Conservation (phyloP, 768 basidiomycete species). For the Lactarius hatsudake region DNA sequence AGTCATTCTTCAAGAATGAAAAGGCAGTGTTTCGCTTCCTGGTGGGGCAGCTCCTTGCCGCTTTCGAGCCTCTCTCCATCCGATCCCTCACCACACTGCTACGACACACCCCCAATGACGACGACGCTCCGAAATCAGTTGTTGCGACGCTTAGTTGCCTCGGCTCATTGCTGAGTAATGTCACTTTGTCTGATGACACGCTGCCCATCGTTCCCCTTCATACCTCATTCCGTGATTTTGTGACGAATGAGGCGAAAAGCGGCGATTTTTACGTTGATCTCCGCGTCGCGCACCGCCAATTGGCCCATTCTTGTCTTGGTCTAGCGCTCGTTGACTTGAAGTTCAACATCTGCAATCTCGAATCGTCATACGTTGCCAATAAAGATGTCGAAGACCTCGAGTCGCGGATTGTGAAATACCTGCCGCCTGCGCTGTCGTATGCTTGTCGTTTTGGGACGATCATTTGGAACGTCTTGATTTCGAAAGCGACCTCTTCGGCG, state of each 20-base stretch:
- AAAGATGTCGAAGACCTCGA: background rate
- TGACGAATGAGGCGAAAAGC: background rate
- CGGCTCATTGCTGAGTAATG: slow-evolving; percentile 6
- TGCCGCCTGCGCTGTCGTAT: background rate
- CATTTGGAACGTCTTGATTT: background rate
- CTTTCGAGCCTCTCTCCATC: slow-evolving; percentile 5
- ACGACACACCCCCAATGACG: background rate
- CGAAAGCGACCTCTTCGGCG: background rate
- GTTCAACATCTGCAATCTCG: slow-evolving; percentile 10
- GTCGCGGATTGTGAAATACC: background rate
- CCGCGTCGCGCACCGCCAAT: background rate
- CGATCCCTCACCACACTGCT: background rate
- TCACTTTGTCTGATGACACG: background rate
- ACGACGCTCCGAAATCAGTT: background rate
- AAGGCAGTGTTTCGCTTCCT: background rate
- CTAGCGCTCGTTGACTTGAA: background rate
- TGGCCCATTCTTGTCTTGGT: background rate
- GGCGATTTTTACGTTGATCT: background rate
- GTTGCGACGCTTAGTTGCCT: background rate
- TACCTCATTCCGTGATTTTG: background rate
- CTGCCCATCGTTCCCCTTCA: background rate
- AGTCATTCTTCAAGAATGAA: background rate
- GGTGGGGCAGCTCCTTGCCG: slow-evolving; percentile 1
- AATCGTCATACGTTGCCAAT: background rate
- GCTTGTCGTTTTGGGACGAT: slow-evolving; percentile 5